phyloP scores from a whole-genome alignment of 176 grass and related monocot species.

The Musa troglodytarum region DNA sequence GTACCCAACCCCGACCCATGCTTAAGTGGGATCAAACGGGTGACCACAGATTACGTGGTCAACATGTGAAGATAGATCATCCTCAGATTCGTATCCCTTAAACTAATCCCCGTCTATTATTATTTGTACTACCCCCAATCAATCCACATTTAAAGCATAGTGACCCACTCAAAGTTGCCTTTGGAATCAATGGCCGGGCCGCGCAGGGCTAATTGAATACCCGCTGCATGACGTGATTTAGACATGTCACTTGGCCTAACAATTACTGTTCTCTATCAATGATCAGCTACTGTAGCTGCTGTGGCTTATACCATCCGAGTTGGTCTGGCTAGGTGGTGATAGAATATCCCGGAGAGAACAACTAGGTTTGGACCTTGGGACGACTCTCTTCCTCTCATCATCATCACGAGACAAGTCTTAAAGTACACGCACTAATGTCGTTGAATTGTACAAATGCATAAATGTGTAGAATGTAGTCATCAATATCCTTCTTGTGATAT shows the following conservation, averaged over 20 bases:
- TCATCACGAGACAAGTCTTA: too few species aligned
- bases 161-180: too few species aligned
- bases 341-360: too few species aligned
- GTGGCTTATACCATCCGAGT: too few species aligned
- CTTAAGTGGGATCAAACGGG: background rate
- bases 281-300: too few species aligned
- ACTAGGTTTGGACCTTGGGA: too few species aligned
- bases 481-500: too few species aligned
- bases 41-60: background rate
- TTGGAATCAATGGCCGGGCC: background rate
- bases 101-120: background rate
- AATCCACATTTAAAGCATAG: background rate
- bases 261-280: background rate
- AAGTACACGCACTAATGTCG: too few species aligned
- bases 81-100: conserved; percentile 11
- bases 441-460: too few species aligned
- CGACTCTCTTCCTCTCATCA: too few species aligned
- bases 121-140: background rate
- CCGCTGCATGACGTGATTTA: background rate
- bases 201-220: background rate
- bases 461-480: too few species aligned
- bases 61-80: conserved; percentile 3
- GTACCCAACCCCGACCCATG: background rate
- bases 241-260: background rate
- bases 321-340: too few species aligned